phyloP scores from a whole-genome alignment of 805 yeast species.

The Cyberlindnera xishuangbannaensis region DNA sequence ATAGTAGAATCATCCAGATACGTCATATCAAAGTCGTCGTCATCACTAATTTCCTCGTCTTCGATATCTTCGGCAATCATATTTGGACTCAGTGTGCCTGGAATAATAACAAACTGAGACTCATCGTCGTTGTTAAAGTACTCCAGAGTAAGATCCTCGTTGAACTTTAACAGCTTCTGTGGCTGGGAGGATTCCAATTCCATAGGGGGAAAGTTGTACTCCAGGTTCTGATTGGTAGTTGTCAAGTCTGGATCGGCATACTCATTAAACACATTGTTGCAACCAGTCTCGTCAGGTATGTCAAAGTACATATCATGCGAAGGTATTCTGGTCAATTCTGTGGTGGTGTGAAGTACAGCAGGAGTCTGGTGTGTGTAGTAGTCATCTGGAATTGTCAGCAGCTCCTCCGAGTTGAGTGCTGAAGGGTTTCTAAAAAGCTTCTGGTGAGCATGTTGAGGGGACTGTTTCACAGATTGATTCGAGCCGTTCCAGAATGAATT shows the following conservation, averaged over 20 bases:
- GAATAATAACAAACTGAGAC: conserved; percentile 19
- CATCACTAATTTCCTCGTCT: conserved; percentile 23
- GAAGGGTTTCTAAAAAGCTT: conserved; percentile 18
- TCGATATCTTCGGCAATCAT: conserved; percentile 23
- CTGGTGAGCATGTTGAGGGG: conserved; percentile 12
- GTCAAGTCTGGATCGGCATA: conserved; percentile 25
- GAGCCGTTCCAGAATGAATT: conserved; percentile 9
- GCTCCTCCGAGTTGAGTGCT: conserved; percentile 20
- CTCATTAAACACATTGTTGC: conserved; percentile 18
- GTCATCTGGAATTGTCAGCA: conserved; percentile 23
- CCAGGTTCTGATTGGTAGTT: conserved; percentile 18
- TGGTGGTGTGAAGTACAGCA: too few relatives aligned
- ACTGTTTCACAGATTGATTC: conserved; percentile 11
- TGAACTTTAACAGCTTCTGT: conserved; percentile 22
- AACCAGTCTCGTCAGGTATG: conserved; percentile 17
- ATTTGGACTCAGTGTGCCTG: conserved; percentile 15
- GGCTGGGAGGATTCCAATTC: conserved; percentile 5
- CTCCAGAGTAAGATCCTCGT: conserved; percentile 23
- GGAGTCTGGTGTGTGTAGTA: conserved; percentile 5
- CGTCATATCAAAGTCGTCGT: conserved; percentile 15
- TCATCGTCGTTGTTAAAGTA: conserved; percentile 22
- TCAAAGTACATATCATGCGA: conserved; percentile 23
- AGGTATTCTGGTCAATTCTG: conserved; percentile 2
- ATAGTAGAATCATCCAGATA: conserved; percentile 7
- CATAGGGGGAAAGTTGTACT: conserved; percentile 5